Percentiles rank a stretch among this genome's conserved stretches.
Evolutionary conservation across 805 yeast genomes (phyloP).

Genomic region (Candida sanyiensis): DNA sequence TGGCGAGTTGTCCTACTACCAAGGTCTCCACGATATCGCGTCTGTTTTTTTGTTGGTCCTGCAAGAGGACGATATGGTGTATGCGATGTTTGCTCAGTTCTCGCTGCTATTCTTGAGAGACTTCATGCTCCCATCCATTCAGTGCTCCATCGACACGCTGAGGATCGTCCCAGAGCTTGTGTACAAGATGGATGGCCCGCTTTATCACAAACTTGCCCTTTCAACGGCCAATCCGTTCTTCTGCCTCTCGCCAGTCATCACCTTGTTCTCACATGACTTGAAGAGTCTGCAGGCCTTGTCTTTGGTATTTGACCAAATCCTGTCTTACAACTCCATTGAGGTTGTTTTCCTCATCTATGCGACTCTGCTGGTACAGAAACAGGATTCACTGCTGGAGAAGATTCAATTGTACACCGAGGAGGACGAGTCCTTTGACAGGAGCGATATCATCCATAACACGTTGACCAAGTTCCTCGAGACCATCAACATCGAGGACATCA

Average conservation of each 20-base stretch:
- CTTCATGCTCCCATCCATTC: slow-evolving; percentile 70
- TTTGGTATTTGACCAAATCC: slow-evolving; percentile 62
- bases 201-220: slow-evolving; percentile 32
- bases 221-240: slow-evolving; percentile 54
- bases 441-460: slow-evolving; percentile 38
- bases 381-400: slow-evolving; percentile 21
- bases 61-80: slow-evolving; percentile 29
- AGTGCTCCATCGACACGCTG: slow-evolving; percentile 61
- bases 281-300: slow-evolving; percentile 43
- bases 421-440: slow-evolving; percentile 29
- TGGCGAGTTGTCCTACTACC: slow-evolving; percentile 72
- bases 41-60: slow-evolving; percentile 57
- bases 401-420: slow-evolving; percentile 17
- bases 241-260: slow-evolving; percentile 71
- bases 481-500: slow-evolving; percentile 23
- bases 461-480: slow-evolving; percentile 26
- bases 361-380: slow-evolving; percentile 43
- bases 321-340: slow-evolving; percentile 50
- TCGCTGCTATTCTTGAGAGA: slow-evolving; percentile 68
- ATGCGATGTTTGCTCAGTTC: slow-evolving; percentile 39
- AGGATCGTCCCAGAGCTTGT: slow-evolving; percentile 60
- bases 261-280: slow-evolving; percentile 72
- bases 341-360: slow-evolving; percentile 57
- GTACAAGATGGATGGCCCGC: slow-evolving; percentile 38
- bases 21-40: slow-evolving; percentile 89